These are phyloP conservation scores for Dalechampia spathulata DNA, from an alignment of 441 rosid species.

Conservation along the genomic window DNA sequence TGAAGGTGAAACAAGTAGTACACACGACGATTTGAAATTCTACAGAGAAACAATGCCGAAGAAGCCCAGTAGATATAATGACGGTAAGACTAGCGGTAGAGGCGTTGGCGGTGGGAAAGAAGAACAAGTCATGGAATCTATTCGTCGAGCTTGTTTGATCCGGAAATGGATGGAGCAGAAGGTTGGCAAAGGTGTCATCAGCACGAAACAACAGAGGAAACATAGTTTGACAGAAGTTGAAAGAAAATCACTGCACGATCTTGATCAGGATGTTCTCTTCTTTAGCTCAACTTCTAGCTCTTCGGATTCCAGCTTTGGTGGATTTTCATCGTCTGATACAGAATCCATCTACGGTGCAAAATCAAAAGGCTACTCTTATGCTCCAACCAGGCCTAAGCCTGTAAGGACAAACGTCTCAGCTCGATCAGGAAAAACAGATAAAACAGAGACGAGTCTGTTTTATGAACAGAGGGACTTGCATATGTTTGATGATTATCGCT, in stretches of 20 bases:
- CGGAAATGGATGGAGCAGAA: conserved; percentile 37
- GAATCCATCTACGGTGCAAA: conserved; percentile 43
- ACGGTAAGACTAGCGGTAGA: no score
- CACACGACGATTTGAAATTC: conserved; percentile 30
- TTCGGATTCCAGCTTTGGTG: conserved; percentile 62
- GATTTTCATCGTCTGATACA: conserved; percentile 70
- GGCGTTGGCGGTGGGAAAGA: conserved; percentile 6
- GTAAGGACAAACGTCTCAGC: conserved; percentile 30
- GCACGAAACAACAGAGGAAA: conserved; percentile 1
- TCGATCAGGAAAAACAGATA: conserved; percentile 26
- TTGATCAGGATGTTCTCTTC: conserved; percentile 34
- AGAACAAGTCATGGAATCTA: conserved; percentile 14
- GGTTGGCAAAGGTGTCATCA: conserved; percentile 12
- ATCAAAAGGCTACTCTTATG: conserved; percentile 28
- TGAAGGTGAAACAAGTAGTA: conserved; percentile 25
- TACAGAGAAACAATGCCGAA: conserved; percentile 33
- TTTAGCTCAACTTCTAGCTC: conserved; percentile 60
- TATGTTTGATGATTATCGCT: conserved; percentile 28
- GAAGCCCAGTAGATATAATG: conserved; percentile 45
- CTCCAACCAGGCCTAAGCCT: conserved; percentile 47
- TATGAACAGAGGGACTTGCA: conserved; percentile 39
- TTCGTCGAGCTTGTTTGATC: conserved; percentile 28
- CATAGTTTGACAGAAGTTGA: conserved; percentile 15
- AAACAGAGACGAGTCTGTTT: conserved; percentile 40
- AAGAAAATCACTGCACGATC: conserved; percentile 27